A percentile compares a stretch with the other conserved stretches of the same genome.
These are phyloP conservation scores for Colletotrichum truncatum DNA, from an alignment of 2,329 filamentous ascomycete species.

Conservation along the genomic window DNA sequence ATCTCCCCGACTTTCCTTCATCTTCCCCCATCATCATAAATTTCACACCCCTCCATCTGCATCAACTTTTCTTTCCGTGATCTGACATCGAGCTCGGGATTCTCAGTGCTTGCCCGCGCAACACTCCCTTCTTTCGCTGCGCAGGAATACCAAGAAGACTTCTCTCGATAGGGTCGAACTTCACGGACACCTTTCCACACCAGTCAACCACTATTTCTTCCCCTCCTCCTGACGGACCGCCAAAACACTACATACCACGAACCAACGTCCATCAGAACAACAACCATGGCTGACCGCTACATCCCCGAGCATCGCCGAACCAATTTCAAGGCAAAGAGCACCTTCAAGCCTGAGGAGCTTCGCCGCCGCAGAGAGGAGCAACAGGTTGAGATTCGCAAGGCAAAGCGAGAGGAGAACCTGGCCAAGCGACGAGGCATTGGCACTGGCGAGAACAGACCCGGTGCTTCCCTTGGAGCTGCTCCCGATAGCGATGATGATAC, in stretches of 20 bases:
- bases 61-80: constrained; percentile 23
- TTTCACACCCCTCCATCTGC: constrained; percentile 24
- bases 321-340: constrained; percentile 99
- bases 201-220: constrained; percentile 1
- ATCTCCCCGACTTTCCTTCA: constrained; percentile 21
- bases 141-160: background rate
- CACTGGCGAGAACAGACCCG: constrained; percentile 80
- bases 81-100: constrained; percentile 9
- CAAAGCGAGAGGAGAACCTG: constrained; percentile 98
- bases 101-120: background rate
- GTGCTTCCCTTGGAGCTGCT: constrained; percentile 85
- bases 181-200: background rate
- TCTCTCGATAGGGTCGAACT: constrained; percentile 11
- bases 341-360: constrained; percentile 99
- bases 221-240: constrained; percentile 16
- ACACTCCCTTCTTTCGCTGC: constrained; percentile 6
- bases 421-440: constrained; percentile 97
- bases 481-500: constrained; percentile 98
- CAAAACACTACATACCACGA: constrained; percentile 8
- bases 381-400: constrained; percentile 98
- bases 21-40: constrained; percentile 30
- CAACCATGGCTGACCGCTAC: constrained; percentile 95
- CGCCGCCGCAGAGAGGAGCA: constrained; percentile 98
- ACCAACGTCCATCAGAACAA: constrained; percentile 35
- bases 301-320: constrained; percentile 99